These are phyloP conservation scores for Eucalyptus cladocalyx DNA, from an alignment of 345 rosid genomes.

Conservation along the genomic window DNA sequence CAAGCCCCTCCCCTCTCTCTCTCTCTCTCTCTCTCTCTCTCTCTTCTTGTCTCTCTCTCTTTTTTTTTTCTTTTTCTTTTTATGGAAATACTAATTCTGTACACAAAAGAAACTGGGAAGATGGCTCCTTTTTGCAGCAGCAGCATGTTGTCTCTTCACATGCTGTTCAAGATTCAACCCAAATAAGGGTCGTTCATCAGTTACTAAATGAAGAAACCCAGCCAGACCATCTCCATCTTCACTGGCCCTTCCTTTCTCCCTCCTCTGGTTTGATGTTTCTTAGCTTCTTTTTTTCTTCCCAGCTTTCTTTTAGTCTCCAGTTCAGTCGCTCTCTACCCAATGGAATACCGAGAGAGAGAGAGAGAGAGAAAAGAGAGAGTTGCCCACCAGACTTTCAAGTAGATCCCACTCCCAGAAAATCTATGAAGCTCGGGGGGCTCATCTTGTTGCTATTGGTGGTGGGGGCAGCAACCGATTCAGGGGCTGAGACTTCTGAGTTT, in stretches of 20 bases:
- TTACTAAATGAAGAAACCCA: not conserved
- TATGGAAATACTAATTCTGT: not conserved
- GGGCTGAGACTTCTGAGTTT: not conserved
- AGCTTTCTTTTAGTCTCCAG: not conserved
- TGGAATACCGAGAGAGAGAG: not conserved
- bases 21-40: not conserved
- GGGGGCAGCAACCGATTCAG: not conserved
- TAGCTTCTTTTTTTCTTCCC: not conserved
- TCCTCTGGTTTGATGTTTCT: not conserved
- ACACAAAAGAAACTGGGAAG: not conserved
- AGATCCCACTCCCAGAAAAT: conserved; percentile 2
- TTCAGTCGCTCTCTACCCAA: not conserved
- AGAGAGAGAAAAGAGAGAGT: not conserved
- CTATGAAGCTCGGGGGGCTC: not conserved
- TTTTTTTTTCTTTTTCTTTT: not conserved
- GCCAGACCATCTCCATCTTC: not conserved
- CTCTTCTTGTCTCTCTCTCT: too few relatives aligned
- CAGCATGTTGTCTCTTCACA: not conserved
- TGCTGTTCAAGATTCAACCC: not conserved
- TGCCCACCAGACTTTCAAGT: not conserved
- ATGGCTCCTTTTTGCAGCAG: not conserved
- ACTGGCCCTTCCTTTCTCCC: not conserved
- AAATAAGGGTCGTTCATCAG: not conserved
- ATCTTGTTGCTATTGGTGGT: not conserved
- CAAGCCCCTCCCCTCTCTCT: not conserved